Evolutionary conservation across 129 eudicot species (phyloP).

Genomic region (Scalesia atractyloides): DNA sequence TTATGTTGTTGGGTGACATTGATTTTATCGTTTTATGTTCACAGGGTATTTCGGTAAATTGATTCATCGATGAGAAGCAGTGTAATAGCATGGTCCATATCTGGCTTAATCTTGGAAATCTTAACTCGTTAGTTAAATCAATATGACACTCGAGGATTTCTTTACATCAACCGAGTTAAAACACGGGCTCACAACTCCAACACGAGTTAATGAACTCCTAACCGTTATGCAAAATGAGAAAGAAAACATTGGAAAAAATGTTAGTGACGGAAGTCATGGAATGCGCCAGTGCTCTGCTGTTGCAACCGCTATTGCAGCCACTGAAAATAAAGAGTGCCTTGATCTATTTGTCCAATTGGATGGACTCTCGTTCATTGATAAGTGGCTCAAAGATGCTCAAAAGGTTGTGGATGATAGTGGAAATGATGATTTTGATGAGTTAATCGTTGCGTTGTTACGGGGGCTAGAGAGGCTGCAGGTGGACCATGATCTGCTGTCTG

Average conservation of each 20-base stretch:
- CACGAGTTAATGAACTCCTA: slow-evolving; percentile 66
- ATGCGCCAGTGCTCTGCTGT: slow-evolving; percentile 72
- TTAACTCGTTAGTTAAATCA: slow-evolving; percentile 24
- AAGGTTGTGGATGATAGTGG: slow-evolving; percentile 26
- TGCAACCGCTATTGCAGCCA: slow-evolving; percentile 60
- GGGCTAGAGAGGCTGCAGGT: slow-evolving; percentile 58
- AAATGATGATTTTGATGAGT: slow-evolving; percentile 48
- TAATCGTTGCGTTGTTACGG: slow-evolving; percentile 41
- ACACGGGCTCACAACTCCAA: slow-evolving; percentile 70
- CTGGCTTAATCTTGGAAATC: slow-evolving; percentile 20
- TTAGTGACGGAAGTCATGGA: slow-evolving; percentile 41
- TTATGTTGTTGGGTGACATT: neutral
- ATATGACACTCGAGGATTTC: slow-evolving; percentile 71
- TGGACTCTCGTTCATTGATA: slow-evolving; percentile 51
- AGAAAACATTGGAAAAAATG: slow-evolving; percentile 40
- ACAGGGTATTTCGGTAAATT: slow-evolving; percentile 31
- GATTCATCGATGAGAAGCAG: neutral
- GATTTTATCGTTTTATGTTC: slow-evolving; percentile 2
- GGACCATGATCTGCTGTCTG: too few species aligned
- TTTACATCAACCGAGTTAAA: slow-evolving; percentile 66
- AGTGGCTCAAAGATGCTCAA: slow-evolving; percentile 64
- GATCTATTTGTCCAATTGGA: slow-evolving; percentile 63
- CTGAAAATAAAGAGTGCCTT: slow-evolving; percentile 68
- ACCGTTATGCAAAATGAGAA: slow-evolving; percentile 48
- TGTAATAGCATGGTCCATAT: slow-evolving; percentile 11